Evolutionary conservation across 208 protist genomes (phyloP).

Genomic region (Trypanosoma boissoni): DNA sequence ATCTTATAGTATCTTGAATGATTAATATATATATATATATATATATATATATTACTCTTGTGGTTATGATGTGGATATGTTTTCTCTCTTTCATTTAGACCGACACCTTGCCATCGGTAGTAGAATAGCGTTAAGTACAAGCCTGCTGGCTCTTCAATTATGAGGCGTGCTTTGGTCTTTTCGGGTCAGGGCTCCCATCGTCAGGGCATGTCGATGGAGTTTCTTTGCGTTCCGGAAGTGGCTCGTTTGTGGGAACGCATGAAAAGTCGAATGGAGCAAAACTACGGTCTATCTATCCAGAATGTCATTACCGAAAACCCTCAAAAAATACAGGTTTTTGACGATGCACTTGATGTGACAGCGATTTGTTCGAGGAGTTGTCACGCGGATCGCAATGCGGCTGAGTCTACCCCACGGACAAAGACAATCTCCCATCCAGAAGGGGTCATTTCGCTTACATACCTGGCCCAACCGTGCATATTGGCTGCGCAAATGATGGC

Average conservation of each 20-base stretch:
- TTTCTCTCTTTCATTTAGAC: no score
- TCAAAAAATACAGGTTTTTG: slow-evolving; percentile 31
- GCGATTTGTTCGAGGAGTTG: slow-evolving; percentile 35
- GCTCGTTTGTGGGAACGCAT: slow-evolving; percentile 67
- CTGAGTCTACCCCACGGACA: slow-evolving; percentile 44
- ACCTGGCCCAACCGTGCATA: slow-evolving; percentile 80
- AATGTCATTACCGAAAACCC: slow-evolving; percentile 80
- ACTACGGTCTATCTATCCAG: slow-evolving; percentile 70
- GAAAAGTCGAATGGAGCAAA: slow-evolving; percentile 66
- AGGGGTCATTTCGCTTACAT: slow-evolving; percentile 77
- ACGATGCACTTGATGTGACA: slow-evolving; percentile 51
- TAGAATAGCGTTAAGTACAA: neutral
- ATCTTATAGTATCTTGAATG: no score
- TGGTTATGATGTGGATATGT: no score
- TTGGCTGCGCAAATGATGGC: slow-evolving; percentile 62
- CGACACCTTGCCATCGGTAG: no score
- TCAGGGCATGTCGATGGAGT: slow-evolving; percentile 72
- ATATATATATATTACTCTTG: slow-evolving; percentile 2
- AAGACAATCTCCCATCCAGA: slow-evolving; percentile 43
- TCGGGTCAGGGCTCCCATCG: slow-evolving; percentile 77
- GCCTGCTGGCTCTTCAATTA: neutral
- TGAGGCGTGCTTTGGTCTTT: slow-evolving; percentile 64
- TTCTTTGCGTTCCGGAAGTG: slow-evolving; percentile 31
- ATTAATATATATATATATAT: slow-evolving; percentile 6
- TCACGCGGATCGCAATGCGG: slow-evolving; percentile 34